Percentiles rank a stretch among this genome's conserved stretches.
phyloP scores from a whole-genome alignment of 2,329 filamentous ascomycete genomes.

The Parastagonospora nodorum region DNA sequence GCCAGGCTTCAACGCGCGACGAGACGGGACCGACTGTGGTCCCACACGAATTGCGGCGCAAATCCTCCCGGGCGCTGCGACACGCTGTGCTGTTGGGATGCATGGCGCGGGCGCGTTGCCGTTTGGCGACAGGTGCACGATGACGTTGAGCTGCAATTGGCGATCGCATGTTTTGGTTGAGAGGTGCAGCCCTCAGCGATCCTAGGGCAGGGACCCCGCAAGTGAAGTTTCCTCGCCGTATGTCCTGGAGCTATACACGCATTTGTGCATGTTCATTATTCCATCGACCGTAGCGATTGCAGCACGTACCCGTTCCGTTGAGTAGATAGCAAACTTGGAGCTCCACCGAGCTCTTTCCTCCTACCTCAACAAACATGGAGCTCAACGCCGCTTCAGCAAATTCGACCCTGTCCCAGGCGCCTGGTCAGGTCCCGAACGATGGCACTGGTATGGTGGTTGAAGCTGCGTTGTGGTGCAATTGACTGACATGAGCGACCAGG shows the following conservation, averaged over 20 bases:
- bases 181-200: slow-evolving; percentile 31
- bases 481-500: slow-evolving; percentile 59
- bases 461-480: slow-evolving; percentile 4
- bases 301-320: slow-evolving; percentile 13
- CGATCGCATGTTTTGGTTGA: slow-evolving; percentile 39
- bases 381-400: slow-evolving; percentile 54
- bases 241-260: too few species aligned
- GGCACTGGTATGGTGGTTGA: slow-evolving; percentile 65
- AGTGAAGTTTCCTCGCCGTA: slow-evolving; percentile 19
- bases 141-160: slow-evolving; percentile 36
- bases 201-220: slow-evolving; percentile 37
- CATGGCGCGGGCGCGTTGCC: slow-evolving; percentile 28
- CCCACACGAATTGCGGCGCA: slow-evolving; percentile 21
- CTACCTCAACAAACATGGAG: slow-evolving; percentile 34
- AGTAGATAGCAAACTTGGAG: slow-evolving; percentile 19
- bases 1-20: neutral
- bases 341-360: slow-evolving; percentile 12
- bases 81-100: slow-evolving; percentile 25
- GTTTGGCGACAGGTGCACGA: slow-evolving; percentile 29
- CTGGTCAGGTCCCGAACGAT: slow-evolving; percentile 65
- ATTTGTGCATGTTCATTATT: too few species aligned
- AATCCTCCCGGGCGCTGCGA: slow-evolving; percentile 20
- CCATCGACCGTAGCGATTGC: neutral
- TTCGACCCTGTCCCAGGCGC: slow-evolving; percentile 51
- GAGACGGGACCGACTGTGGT: neutral